These are phyloP conservation scores for Chaetomium strumarium DNA, from an alignment of 2,329 filamentous ascomycete genomes.

Conservation along the genomic window DNA sequence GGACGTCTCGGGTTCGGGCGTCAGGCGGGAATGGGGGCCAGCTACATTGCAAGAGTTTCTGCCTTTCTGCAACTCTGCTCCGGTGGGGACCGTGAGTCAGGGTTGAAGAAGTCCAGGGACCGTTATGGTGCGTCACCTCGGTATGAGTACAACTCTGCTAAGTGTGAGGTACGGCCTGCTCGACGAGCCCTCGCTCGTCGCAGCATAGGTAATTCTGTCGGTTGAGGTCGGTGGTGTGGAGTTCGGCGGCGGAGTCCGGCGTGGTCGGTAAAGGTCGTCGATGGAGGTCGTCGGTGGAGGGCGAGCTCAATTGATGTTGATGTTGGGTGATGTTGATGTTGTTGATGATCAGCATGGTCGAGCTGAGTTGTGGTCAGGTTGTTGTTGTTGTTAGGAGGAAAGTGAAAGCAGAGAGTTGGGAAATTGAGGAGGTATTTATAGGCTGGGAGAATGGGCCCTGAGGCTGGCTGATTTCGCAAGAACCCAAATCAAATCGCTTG, in stretches of 20 bases:
- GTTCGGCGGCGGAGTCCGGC: not conserved
- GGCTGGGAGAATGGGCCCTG: no score
- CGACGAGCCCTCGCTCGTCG: not conserved
- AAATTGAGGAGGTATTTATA: no score
- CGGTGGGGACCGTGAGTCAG: not conserved
- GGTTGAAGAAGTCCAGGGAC: conserved; percentile 13
- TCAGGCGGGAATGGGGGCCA: conserved; percentile 4
- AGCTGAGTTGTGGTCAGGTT: not conserved
- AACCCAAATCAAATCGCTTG: no score
- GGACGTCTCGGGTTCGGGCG: not conserved
- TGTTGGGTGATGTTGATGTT: not conserved
- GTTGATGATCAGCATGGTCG: no score
- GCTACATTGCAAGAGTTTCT: conserved; percentile 4
- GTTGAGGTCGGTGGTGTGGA: not conserved
- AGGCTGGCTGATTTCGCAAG: no score
- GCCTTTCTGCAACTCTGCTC: not conserved
- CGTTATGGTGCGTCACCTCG: no score
- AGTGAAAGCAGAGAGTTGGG: no score
- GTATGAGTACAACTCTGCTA: conserved; percentile 15
- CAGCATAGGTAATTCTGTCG: not conserved
- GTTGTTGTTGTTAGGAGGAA: no score
- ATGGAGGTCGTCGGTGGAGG: no score
- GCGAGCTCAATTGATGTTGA: not conserved
- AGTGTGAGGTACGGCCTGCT: conserved; percentile 16
- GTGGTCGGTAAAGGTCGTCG: no score